Conservation (phyloP, 2,329 filamentous ascomycete genomes). For the Podosphaera fusca region DNA sequence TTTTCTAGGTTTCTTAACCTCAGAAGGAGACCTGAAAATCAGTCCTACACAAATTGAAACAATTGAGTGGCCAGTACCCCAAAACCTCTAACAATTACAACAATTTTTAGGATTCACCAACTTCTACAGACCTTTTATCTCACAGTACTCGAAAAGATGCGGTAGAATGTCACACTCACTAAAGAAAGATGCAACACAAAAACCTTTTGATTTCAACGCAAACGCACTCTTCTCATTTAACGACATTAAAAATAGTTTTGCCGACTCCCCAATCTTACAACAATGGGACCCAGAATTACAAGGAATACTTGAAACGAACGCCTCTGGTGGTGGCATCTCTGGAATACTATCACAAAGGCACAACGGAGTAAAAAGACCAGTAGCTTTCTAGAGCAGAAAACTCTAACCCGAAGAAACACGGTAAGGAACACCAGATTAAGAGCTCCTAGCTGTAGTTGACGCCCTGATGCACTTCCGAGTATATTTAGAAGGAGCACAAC, state of each 20-base stretch:
- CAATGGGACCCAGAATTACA: not conserved
- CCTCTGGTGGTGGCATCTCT: not conserved
- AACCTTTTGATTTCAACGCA: not conserved
- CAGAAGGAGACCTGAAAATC: not conserved
- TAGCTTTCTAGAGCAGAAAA: not conserved
- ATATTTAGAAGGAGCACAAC: no score
- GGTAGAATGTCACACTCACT: not conserved
- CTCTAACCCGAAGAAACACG: not conserved
- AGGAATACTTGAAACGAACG: constrained; percentile 1
- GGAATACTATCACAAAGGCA: not conserved
- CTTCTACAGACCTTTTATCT: not conserved
- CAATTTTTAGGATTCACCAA: not conserved
- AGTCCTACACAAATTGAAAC: not conserved
- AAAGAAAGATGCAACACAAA: constrained; percentile 1
- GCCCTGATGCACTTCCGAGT: not conserved
- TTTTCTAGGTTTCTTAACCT: not conserved
- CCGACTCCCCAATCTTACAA: not conserved
- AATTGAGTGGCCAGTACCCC: not conserved
- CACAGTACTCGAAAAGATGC: not conserved
- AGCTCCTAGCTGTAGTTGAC: not conserved
- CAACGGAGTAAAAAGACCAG: not conserved
- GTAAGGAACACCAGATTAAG: not conserved
- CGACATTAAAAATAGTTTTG: not conserved
- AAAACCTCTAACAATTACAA: not conserved
- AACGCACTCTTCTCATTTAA: not conserved